Base-by-base conservation (phyloP, 2,329 filamentous ascomycete species). In the Stachybotrys elegans region DNA sequence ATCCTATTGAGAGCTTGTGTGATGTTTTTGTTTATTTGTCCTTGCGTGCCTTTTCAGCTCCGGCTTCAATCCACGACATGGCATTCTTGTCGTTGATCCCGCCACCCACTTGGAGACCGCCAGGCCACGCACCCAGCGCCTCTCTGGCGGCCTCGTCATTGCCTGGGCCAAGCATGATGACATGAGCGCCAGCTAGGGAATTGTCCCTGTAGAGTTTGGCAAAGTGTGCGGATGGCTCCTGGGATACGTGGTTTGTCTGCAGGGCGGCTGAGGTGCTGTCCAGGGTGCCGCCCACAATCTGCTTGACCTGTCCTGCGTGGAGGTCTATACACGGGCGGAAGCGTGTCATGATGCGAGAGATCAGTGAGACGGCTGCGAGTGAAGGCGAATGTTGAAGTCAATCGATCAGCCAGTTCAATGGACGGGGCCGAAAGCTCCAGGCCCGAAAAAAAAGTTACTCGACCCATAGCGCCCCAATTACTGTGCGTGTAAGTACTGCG, bases 241-340 rank as follows among this genome's bases (percentile, higher is more conserved):
- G 79, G 9, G 93, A 96, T 48, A 95, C 85, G 70, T 89, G 91
- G 68, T 98, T 98, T 39, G 92, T 97, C 69, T 89, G 86, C 45
- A 97, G 76, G 45, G 79, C 74, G 6, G 75, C 64, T 2, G 79
- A 78, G 8, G 75, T 65, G 61, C 78, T 78, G 68, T 86, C 85
- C 49, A 98, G 78, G 2, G 93, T 97, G 47, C 93, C 92, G 55
- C 93, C 93, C 32, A 98, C 91, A 56, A 98, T 98, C 67, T 98
- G 93, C 73, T 98, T 98, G 47, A 98, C 93, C 62, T 92, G 85
- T 13, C 93, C 93, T n/a, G 91, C 85, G 66, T 98, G 93, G 43
- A 98, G 79, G 69, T 98, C 93, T 66, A 98, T 97, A 62, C 93
- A 98, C 17, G 93, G 93, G 31, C 93, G 79, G 61, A 98, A 98